Percentiles rank a stretch among this genome's conserved stretches.
phyloP scores from a whole-genome alignment of 805 yeast genomes.

The Candida stauntonica region DNA sequence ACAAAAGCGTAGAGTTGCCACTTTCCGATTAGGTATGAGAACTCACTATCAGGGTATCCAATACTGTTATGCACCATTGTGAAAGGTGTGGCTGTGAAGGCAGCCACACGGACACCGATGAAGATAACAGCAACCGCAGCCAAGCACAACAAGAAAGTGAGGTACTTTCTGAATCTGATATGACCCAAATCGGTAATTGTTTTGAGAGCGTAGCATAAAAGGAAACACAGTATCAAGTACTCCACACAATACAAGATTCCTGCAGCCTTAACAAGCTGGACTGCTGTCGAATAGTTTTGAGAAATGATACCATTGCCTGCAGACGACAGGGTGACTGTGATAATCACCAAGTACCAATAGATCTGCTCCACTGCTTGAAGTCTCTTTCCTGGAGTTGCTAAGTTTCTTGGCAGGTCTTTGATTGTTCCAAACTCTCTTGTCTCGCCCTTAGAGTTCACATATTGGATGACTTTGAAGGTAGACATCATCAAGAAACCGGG shows the following conservation, averaged over 20 bases:
- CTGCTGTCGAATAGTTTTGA: background rate
- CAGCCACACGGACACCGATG: constrained; percentile 2
- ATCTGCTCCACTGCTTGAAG: background rate
- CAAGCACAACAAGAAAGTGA: background rate
- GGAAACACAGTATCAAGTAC: background rate
- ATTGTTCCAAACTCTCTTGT: background rate
- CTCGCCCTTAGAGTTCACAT: background rate
- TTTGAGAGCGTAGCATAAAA: background rate
- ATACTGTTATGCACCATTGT: background rate
- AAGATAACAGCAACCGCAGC: background rate
- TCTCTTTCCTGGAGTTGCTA: background rate
- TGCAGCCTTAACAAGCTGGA: constrained; percentile 1
- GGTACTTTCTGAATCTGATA: constrained; percentile 2
- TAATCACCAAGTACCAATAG: constrained; percentile 1
- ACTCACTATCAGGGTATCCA: constrained; percentile 1
- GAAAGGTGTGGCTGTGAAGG: constrained; percentile 1
- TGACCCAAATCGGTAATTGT: background rate
- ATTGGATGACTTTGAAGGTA: constrained; percentile 5
- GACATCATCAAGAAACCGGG: constrained; percentile 5
- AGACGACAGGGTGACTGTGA: constrained; percentile 1
- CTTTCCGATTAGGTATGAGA: constrained; percentile 2
- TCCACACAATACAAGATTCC: constrained; percentile 2
- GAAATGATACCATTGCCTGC: constrained; percentile 6
- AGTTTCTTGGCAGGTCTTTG: background rate
- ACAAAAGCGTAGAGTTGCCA: constrained; percentile 4